Evolutionary conservation across 306 rosid species (phyloP).

Genomic region (Fragaria ananassa): DNA sequence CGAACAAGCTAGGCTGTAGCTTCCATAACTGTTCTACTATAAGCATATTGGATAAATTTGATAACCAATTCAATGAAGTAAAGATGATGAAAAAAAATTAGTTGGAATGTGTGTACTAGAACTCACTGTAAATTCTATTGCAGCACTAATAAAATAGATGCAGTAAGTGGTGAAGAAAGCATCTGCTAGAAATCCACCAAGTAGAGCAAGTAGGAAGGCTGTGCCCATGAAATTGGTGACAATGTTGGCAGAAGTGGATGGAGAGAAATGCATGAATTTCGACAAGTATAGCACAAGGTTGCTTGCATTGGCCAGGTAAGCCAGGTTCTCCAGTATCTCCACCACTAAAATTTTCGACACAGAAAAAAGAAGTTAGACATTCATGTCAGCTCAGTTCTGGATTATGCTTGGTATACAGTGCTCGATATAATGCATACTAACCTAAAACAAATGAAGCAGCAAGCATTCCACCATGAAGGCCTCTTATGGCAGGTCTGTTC

Average conservation of each 20-base stretch:
- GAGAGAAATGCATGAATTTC: conserved; percentile 64
- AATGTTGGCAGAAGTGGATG: conserved; percentile 55
- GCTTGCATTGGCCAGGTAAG: conserved; percentile 79
- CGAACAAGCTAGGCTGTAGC: neutral
- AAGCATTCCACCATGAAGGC: conserved; percentile 68
- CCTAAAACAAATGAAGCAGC: conserved; percentile 77
- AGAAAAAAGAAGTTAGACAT: conserved; percentile 13
- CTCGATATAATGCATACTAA: conserved; percentile 25
- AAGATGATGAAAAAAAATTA: neutral
- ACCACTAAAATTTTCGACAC: conserved; percentile 37
- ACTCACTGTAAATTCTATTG: conserved; percentile 64
- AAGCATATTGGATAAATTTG: conserved; percentile 2
- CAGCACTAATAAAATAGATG: conserved; percentile 58
- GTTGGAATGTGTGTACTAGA: neutral
- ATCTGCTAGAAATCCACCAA: conserved; percentile 83
- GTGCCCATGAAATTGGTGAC: conserved; percentile 91
- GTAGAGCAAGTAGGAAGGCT: conserved; percentile 75
- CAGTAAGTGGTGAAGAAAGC: conserved; percentile 60
- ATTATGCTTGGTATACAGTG: neutral
- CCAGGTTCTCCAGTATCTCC: conserved; percentile 80
- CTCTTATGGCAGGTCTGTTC: conserved; percentile 62
- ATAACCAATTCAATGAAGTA: neutral
- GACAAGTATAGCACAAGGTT: conserved; percentile 68
- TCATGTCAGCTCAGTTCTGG: neutral
- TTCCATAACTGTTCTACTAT: neutral